Evolutionary conservation across 768 basidiomycete species (phyloP).

Genomic region (Tephrocybe sp.): DNA sequence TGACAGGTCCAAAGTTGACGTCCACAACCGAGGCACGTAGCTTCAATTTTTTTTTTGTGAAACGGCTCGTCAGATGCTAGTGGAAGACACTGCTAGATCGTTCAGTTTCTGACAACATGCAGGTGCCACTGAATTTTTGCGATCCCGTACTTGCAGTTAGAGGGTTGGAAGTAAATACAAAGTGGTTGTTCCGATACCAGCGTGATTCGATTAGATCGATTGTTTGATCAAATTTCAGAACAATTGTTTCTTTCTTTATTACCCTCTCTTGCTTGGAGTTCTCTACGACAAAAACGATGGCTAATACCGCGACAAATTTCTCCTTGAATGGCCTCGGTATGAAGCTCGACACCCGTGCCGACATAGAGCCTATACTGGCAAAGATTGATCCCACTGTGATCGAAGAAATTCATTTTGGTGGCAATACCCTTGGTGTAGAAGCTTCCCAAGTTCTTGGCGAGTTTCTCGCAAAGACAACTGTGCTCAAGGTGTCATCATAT

Average conservation of each 20-base stretch:
- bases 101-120: neutral
- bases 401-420: slow-evolving; percentile 90
- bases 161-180: neutral
- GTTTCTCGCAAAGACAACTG: slow-evolving; percentile 64
- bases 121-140: neutral
- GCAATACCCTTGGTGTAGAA: slow-evolving; percentile 91
- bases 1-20: too few relatives aligned
- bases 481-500: slow-evolving; percentile 59
- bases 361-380: slow-evolving; percentile 71
- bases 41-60: neutral
- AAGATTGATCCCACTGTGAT: slow-evolving; percentile 61
- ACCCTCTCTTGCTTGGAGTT: neutral
- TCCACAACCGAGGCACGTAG: too few relatives aligned
- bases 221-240: slow-evolving; percentile 1
- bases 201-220: slow-evolving; percentile 1
- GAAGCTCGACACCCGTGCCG: slow-evolving; percentile 73
- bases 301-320: slow-evolving; percentile 32
- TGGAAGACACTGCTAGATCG: too few relatives aligned
- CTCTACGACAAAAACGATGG: slow-evolving; percentile 15
- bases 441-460: slow-evolving; percentile 84
- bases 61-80: too few relatives aligned
- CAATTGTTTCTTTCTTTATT: neutral
- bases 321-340: slow-evolving; percentile 62
- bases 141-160: neutral
- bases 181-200: neutral